Conservation (phyloP, 139 green algal species). For the Coelastrella sp. region DNA sequence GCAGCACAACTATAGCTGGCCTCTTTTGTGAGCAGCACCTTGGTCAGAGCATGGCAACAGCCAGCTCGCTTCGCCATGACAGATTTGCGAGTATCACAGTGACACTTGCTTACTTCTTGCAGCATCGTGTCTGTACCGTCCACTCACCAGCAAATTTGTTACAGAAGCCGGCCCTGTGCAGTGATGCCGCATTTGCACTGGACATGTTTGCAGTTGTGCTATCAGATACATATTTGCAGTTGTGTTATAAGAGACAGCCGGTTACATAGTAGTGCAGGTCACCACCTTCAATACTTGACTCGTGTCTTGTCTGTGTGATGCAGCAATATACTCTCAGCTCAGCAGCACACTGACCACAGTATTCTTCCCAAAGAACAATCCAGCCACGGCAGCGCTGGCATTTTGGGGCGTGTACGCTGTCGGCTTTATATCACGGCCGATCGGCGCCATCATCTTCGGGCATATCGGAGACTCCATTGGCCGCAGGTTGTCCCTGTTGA, state of each 20-base stretch:
- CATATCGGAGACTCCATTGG: conserved; percentile 5
- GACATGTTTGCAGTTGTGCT: too few species aligned
- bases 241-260: not conserved
- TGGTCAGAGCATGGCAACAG: not conserved
- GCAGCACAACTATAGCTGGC: not conserved
- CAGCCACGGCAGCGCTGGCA: not conserved
- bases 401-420: conserved; percentile 37
- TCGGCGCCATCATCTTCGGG: conserved; percentile 9
- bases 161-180: too few species aligned
- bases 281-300: not conserved
- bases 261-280: not conserved
- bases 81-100: too few species aligned
- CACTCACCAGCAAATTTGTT: too few species aligned
- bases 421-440: not conserved
- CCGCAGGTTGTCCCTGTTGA: conserved; percentile 11
- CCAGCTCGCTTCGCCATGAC: not conserved
- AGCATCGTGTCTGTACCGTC: too few species aligned
- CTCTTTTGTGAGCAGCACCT: not conserved
- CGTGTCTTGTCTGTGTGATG: not conserved
- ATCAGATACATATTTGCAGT: too few species aligned
- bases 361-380: conserved; percentile 38
- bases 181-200: too few species aligned
- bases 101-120: not conserved
- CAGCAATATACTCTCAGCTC: conserved; percentile 12
- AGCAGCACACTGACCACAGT: conserved; percentile 1